These are phyloP conservation scores for Mycena pura DNA, from an alignment of 768 basidiomycete genomes.

Conservation along the genomic window DNA sequence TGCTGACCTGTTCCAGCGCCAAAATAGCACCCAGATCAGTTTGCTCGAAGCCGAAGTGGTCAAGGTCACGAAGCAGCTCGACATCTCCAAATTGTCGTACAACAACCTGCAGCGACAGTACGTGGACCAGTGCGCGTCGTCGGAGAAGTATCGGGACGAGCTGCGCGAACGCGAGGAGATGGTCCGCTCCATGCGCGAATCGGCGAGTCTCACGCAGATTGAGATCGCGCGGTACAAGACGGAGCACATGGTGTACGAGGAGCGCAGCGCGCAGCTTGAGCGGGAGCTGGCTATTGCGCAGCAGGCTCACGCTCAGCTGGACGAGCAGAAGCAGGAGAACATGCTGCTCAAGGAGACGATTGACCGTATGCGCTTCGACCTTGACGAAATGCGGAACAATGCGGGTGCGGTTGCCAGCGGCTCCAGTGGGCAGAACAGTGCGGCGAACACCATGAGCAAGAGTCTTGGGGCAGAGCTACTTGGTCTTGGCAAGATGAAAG, in stretches of 20 bases:
- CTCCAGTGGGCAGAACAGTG: constrained; percentile 55
- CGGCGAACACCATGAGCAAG: constrained; percentile 67
- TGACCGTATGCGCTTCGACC: constrained; percentile 90
- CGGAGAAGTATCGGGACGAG: constrained; percentile 79
- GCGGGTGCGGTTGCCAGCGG: constrained; percentile 42
- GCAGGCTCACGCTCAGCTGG: constrained; percentile 74
- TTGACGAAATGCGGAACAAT: constrained; percentile 84
- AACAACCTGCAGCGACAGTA: constrained; percentile 86
- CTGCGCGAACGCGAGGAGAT: constrained; percentile 79
- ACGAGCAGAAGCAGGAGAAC: constrained; percentile 96
- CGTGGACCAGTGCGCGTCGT: constrained; percentile 82
- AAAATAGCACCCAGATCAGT: constrained; percentile 69
- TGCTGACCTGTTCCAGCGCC: constrained; percentile 50
- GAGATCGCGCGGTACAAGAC: constrained; percentile 71
- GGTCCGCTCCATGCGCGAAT: constrained; percentile 69
- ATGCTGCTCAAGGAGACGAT: constrained; percentile 94
- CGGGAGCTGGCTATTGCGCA: constrained; percentile 72
- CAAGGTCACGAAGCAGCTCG: constrained; percentile 76
- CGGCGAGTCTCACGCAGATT: constrained; percentile 61
- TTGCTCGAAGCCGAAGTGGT: constrained; percentile 81
- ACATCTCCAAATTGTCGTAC: constrained; percentile 75
- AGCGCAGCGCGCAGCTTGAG: constrained; percentile 73
- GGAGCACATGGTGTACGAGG: constrained; percentile 77
- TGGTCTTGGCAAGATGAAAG: constrained; percentile 67
- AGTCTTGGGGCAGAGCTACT: constrained; percentile 79